Evolutionary conservation across 2,329 filamentous ascomycete species (phyloP), one percentile per base, ranked within the genome.

Genomic region (Zalaria obscura): DNA sequence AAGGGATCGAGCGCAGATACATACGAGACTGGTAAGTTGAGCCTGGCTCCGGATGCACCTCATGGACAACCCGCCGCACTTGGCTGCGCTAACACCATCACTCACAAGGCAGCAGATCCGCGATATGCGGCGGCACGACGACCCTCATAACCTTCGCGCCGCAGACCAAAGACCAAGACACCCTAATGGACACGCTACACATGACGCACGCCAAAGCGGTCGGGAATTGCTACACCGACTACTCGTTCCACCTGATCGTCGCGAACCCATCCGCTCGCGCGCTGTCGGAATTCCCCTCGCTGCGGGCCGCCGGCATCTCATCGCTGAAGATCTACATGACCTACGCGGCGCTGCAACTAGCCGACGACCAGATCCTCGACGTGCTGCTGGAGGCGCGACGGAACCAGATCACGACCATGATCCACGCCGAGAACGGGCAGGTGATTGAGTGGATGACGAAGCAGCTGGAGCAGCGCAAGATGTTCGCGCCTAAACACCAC

Each of bases 391-490:
- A 64, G 50, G 62, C 54, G 44, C 60, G 48, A 40, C 62, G 55
- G 55, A 63, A 65, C 41, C 53, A 60, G 25, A 70, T 75, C 38
- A 62, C 69, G 7, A 75, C 72, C 18, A 73, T 73, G 65, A 65
- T 75, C 35, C 69, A 73, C 46, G 69, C 70, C 1, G 70, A 73
- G 48, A 73, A 74, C 45, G 66, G 67, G 25, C 67, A 71, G 41
- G 63, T 73, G 11, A 67, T 74, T 31, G 62, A 69, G 39, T 73
- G 68, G 69, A 66, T 73, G 45, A 73, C 69, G 1, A 61, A 64
- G 32, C 67, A 70, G 40, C 64, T 74, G 9, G 70, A 73, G 46
- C 62, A 65, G 38, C 59, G 61, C 27, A 60, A 63, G 25, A 52
- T 70, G 4, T 65, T 67, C 36, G 68, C 63, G 2, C 70, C 70